Base-by-base conservation (phyloP, 768 basidiomycete genomes). In the Rhizopogon salebrosus region DNA sequence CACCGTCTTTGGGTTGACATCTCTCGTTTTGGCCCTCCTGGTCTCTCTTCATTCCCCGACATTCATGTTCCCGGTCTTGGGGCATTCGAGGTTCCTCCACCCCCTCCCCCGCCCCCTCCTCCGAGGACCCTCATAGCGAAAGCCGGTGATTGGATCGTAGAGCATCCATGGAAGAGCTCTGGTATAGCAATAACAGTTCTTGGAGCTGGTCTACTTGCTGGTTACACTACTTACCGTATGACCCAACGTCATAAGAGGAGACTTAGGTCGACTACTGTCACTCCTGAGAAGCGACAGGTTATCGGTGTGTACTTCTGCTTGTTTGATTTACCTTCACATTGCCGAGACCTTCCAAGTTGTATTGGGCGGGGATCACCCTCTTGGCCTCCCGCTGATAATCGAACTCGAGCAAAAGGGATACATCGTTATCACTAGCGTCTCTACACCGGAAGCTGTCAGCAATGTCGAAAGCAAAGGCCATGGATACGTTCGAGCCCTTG, bases 361-460 rank as follows among this genome's bases (percentile, higher is more conserved):
- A 24, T 77, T 93, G 37, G 92, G 93, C 24, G 92, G 85, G 8
- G 92, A 94, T 62, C 77, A 78, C 18, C 80, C 85, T 1, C 72
- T 84, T 48, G 90, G 82, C 6, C 73, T 83, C n/a, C 82, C 88
- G 7, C 68, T 94, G 38, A 83, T 93, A 49, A 61, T 79, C 41
- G 85, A 85, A 49, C 74, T 95, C 41, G 89, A 92, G 70, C 77
- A 74, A 61, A 80, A 83, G 55, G 92, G 89, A 0, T 94, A 87
- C 61, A 87, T 93, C 60, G 85, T 95, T 35, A 83, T 95, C 56
- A 75, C 84, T 4, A 93, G 87, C 55, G 92, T 92, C 16, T 72
- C 83, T 0, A 82, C 79, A 5, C 79, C 84, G 0, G 84, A 85
- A 50, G 80, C 80, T n/a, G 83, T 82, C 34, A 74, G 78, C 14